A percentile compares a stretch with the other conserved stretches of the same genome.
Conservation (phyloP, 1,139 yeast genomes). For the Debaryomyces robertsiae region DNA sequence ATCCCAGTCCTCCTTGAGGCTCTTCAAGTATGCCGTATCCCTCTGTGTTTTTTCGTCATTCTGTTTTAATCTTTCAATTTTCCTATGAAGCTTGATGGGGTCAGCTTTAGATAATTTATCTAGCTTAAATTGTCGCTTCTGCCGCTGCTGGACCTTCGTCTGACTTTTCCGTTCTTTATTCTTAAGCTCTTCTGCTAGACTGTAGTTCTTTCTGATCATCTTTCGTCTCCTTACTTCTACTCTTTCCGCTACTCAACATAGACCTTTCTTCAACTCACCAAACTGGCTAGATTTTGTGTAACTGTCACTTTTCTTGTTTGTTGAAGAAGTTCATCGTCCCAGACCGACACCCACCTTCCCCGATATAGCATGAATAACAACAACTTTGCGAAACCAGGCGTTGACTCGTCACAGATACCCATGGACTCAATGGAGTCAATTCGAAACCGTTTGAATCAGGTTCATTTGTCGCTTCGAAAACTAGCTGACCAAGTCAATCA, state of each 20-base stretch:
- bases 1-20: slow-evolving; percentile 43
- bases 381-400: slow-evolving; percentile 1
- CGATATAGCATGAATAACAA: background rate
- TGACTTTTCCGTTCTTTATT: slow-evolving; percentile 43
- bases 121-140: slow-evolving; percentile 33
- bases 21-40: slow-evolving; percentile 26
- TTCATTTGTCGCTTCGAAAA: slow-evolving; percentile 46
- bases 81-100: slow-evolving; percentile 36
- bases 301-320: too few species aligned
- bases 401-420: slow-evolving; percentile 34
- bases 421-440: slow-evolving; percentile 46
- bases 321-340: too few species aligned
- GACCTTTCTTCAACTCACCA: too few species aligned
- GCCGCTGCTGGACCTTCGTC: slow-evolving; percentile 40
- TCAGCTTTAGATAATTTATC: slow-evolving; percentile 32
- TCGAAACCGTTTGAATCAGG: slow-evolving; percentile 47
- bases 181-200: slow-evolving; percentile 44
- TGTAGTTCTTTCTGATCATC: slow-evolving; percentile 49
- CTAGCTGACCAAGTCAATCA: slow-evolving; percentile 46
- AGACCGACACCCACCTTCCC: too few species aligned
- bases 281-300: background rate
- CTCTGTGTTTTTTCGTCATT: slow-evolving; percentile 19
- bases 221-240: background rate
- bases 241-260: background rate
- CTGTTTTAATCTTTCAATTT: slow-evolving; percentile 30